Evolutionary conservation across 1,284 basidiomycete species (phyloP), one percentile per base, ranked within the genome.

Genomic region (Rhodotorula sp.): DNA sequence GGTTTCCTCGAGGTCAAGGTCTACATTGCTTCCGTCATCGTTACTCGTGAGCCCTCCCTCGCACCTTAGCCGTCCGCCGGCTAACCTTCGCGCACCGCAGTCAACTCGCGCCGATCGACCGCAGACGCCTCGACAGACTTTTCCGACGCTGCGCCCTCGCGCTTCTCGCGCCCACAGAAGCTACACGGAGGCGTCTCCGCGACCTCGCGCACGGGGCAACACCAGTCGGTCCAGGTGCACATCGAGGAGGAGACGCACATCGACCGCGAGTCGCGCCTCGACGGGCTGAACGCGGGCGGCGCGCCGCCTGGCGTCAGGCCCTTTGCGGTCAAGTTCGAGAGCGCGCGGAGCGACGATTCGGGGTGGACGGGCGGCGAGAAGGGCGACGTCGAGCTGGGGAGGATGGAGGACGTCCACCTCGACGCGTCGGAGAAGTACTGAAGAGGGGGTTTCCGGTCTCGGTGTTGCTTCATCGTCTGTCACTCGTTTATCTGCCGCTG

Each of bases 301-400:
- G 53, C 50, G 22, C 21, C 9, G 19, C 46, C 7, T 4, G 50
- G 13, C 27, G 50, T 13, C 8, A 12, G n/a, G 39, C 57, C 39
- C 6, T 58, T 15, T 17, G 41, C 57, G 9, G 57, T 58, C 57
- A 58, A 58, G 57, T 44, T 58, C 29, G 39, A 29, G 15, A 15
- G 25, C 17, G 37, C 41, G 8, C 5, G 27, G 17, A 44, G n/a
- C n/a, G 57, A 44, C n/a, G 32, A 22, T 7, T 34, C 17, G 1
- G 53, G 29, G 8, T 44, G 57, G 39, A 44, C 57, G 7, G 57
- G n/a, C 17, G 57, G n/a, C n/a, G 57, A 58, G 57, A 58, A 58
- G 57, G 57, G 57, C 5, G 57, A 58, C 9, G 39, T 58, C 57
- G 57, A 58, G 57, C n/a, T 58, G 5, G 39, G 39, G 2, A 44